phyloP scores from a whole-genome alignment of 805 yeast genomes.

The Starmera amethionina region DNA sequence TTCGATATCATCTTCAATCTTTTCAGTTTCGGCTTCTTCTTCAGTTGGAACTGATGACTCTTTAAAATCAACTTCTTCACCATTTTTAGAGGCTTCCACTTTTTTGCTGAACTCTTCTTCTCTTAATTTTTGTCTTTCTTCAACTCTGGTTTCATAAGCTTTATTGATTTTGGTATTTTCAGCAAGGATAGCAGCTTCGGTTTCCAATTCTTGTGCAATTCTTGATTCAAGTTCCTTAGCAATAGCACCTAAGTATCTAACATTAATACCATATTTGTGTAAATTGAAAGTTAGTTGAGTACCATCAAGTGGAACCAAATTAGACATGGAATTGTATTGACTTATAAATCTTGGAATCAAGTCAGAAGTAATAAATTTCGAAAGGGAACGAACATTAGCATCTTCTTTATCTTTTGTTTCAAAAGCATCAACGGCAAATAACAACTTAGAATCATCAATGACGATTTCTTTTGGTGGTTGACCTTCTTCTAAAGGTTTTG shows the following conservation, averaged over 20 bases:
- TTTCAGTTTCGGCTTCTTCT: conserved; percentile 10
- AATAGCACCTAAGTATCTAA: conserved; percentile 75
- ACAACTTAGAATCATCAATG: conserved; percentile 35
- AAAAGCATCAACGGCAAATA: conserved; percentile 56
- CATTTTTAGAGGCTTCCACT: conserved; percentile 16
- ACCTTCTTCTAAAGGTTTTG: conserved; percentile 15
- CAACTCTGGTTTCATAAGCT: conserved; percentile 9
- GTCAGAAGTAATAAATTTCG: conserved; percentile 46
- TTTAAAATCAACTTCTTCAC: conserved; percentile 10
- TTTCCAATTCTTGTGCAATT: conserved; percentile 17
- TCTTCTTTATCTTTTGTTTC: conserved; percentile 34
- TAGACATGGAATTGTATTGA: conserved; percentile 33
- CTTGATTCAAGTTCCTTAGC: conserved; percentile 25
- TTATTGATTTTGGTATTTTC: conserved; percentile 12
- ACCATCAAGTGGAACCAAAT: conserved; percentile 72
- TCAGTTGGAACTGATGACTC: conserved; percentile 7
- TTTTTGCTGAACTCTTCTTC: conserved; percentile 10
- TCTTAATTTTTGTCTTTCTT: conserved; percentile 6
- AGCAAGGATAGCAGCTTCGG: conserved; percentile 14
- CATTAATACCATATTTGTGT: conserved; percentile 78
- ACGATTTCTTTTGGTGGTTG: conserved; percentile 39
- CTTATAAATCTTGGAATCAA: conserved; percentile 56
- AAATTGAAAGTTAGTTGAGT: conserved; percentile 53
- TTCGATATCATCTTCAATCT: conserved; percentile 8
- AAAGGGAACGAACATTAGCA: conserved; percentile 49